Evolutionary conservation across 2,329 filamentous ascomycete species (phyloP), one percentile per base, ranked within the genome.

Genomic region (Xylaria sp.): DNA sequence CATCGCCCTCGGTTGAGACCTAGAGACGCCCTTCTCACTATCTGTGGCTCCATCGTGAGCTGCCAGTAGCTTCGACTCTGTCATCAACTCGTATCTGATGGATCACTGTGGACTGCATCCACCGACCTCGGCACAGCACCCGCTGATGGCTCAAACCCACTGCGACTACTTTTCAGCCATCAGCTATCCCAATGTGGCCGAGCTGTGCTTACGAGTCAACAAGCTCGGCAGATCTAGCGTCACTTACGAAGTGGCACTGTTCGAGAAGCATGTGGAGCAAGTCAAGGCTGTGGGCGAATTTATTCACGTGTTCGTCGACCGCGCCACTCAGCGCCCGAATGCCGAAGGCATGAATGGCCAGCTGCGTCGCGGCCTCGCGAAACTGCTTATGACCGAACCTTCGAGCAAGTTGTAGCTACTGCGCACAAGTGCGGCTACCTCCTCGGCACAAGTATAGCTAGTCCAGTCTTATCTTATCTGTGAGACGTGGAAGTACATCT

Each of bases 1-100:
- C 18, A 18, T 40, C 35, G 9, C 40, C 6, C 13, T 21, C 21
- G 13, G 21, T 3, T 9, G 21, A 37, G 6, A 9, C 27, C 37
- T 5, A 23, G 21, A 40, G 57, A 37, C 16, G 27, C 23, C 16
- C 50, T 12, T 37, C 59, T 66, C 25, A 64, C 63, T 55, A 44
- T 40, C 5, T 13, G 42, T 37, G 54, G 44, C 40, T 29, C 32
- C 50, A 5, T 57, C 54, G 5, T 54, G 55, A 9, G 32, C 32
- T 44, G 40, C 5, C 18, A 5, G 18, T 66, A 91, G 89, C 65
- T 96, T 97, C 79, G 95, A 98, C 82, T 94, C 93, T 1, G 88
- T 97, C 67, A 90, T 97, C 78, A 98, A 98, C 80, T 87, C 91
- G 58, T 98, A 96, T 79, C 87, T 98, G 21, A 93, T 97, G 70